Percentiles rank a stretch among this genome's conserved stretches.
These are phyloP conservation scores for Schoenoplectus tabernaemontani DNA, from an alignment of 202 grass and related monocot species.

Conservation along the genomic window DNA sequence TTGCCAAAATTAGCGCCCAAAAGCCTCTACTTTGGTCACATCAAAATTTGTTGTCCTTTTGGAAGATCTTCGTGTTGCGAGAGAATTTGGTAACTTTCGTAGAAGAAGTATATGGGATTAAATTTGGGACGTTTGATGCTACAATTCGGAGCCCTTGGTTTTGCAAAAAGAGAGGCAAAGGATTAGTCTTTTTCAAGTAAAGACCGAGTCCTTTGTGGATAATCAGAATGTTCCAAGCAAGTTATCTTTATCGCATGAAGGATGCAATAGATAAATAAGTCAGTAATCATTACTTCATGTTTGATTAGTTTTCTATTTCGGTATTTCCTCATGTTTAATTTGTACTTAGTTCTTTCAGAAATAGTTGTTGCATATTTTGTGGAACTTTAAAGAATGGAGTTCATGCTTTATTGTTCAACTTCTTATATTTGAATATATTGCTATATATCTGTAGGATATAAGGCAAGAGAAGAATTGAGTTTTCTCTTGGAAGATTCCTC, in stretches of 20 bases:
- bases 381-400: background rate
- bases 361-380: background rate
- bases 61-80: constrained; percentile 17
- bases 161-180: constrained; percentile 29
- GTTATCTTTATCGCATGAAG: constrained; percentile 35
- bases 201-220: background rate
- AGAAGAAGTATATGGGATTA: constrained; percentile 1
- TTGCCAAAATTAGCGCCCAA: constrained; percentile 24
- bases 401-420: background rate
- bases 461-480: constrained; percentile 32
- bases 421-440: background rate
- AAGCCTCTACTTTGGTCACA: constrained; percentile 19
- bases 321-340: background rate
- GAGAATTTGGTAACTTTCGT: constrained; percentile 7
- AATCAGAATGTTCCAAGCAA: constrained; percentile 39
- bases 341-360: too few species aligned
- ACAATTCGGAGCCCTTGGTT: constrained; percentile 49
- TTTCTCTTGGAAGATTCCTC: constrained; percentile 41
- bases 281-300: background rate
- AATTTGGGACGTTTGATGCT: background rate
- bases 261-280: constrained; percentile 29
- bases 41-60: constrained; percentile 28
- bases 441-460: constrained; percentile 28
- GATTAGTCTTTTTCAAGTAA: constrained; percentile 46
- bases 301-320: background rate